phyloP scores from a whole-genome alignment of 2,329 filamentous ascomycete species.

The Verticillium dahliae region DNA sequence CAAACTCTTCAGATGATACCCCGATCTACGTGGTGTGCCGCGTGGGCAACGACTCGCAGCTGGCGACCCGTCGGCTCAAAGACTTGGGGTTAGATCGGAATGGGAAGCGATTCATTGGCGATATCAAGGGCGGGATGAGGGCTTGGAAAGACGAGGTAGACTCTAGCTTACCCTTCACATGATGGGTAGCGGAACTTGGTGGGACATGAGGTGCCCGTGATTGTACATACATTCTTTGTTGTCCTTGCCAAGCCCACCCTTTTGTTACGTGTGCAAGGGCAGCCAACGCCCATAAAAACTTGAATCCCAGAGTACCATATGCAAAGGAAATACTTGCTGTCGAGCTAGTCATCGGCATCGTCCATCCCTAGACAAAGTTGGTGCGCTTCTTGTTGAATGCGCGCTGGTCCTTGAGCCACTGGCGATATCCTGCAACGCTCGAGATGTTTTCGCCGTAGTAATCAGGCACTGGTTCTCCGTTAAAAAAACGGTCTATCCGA shows the following conservation, averaged over 20 bases:
- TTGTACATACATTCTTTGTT: slow-evolving; percentile 16
- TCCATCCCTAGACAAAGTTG: slow-evolving; percentile 45
- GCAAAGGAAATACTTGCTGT: slow-evolving; percentile 3
- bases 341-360: not conserved
- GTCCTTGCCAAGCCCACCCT: slow-evolving; percentile 3
- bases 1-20: slow-evolving; percentile 28
- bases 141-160: slow-evolving; percentile 70
- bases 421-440: slow-evolving; percentile 82
- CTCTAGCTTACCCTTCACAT: slow-evolving; percentile 45
- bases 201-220: slow-evolving; percentile 9
- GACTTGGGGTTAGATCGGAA: slow-evolving; percentile 47
- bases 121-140: slow-evolving; percentile 64
- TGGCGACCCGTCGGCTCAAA: slow-evolving; percentile 60
- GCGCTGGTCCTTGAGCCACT: slow-evolving; percentile 96
- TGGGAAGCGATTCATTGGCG: slow-evolving; percentile 55
- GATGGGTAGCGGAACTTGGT: slow-evolving; percentile 6
- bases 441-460: slow-evolving; percentile 99
- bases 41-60: slow-evolving; percentile 72
- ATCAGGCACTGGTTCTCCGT: slow-evolving; percentile 60
- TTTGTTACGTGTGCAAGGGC: slow-evolving; percentile 5
- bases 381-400: slow-evolving; percentile 91
- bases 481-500: not conserved
- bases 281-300: not conserved
- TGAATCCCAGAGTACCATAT: not conserved
- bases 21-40: slow-evolving; percentile 69